Percentiles rank a stretch among this genome's conserved stretches.
These are phyloP conservation scores for Glycine soja DNA, from an alignment of 306 rosid genomes.

Conservation along the genomic window DNA sequence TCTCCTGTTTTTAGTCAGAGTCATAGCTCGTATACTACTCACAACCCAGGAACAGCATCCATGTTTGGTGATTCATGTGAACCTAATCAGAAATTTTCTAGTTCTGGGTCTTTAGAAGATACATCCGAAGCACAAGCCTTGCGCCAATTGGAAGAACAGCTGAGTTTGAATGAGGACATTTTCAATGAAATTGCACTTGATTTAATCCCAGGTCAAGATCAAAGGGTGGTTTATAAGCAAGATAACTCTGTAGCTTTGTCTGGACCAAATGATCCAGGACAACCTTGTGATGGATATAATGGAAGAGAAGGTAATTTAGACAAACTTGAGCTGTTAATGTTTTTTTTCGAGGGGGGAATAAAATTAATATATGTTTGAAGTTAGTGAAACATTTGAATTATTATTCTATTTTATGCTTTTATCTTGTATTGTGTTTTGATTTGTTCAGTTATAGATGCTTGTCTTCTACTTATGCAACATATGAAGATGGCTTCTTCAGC, in stretches of 20 bases:
- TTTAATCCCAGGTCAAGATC: slow-evolving; percentile 45
- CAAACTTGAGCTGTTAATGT: slow-evolving; percentile 29
- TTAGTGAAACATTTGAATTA: slow-evolving; percentile 23
- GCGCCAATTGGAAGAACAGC: slow-evolving; percentile 72
- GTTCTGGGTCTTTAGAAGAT: slow-evolving; percentile 74
- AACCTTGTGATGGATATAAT: slow-evolving; percentile 51
- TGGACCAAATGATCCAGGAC: slow-evolving; percentile 56
- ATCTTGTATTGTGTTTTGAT: slow-evolving; percentile 14
- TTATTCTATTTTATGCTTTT: slow-evolving; percentile 6
- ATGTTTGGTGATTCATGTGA: slow-evolving; percentile 58
- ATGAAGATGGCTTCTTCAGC: slow-evolving; percentile 16
- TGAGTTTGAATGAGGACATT: slow-evolving; percentile 72
- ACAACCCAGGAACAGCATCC: slow-evolving; percentile 57
- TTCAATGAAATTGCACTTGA: slow-evolving; percentile 47
- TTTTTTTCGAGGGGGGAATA: not conserved
- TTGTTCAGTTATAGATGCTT: slow-evolving; percentile 18
- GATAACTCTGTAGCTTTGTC: slow-evolving; percentile 54
- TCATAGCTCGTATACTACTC: slow-evolving; percentile 52
- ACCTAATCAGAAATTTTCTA: slow-evolving; percentile 66
- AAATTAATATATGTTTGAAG: slow-evolving; percentile 23
- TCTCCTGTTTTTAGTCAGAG: slow-evolving; percentile 56
- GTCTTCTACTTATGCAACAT: slow-evolving; percentile 26
- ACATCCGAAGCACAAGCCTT: slow-evolving; percentile 73
- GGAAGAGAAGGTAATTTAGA: slow-evolving; percentile 61
- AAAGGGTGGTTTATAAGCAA: slow-evolving; percentile 45